Evolutionary conservation across 164 flowering plant species (phyloP).

Genomic region (Annona squamosa): DNA sequence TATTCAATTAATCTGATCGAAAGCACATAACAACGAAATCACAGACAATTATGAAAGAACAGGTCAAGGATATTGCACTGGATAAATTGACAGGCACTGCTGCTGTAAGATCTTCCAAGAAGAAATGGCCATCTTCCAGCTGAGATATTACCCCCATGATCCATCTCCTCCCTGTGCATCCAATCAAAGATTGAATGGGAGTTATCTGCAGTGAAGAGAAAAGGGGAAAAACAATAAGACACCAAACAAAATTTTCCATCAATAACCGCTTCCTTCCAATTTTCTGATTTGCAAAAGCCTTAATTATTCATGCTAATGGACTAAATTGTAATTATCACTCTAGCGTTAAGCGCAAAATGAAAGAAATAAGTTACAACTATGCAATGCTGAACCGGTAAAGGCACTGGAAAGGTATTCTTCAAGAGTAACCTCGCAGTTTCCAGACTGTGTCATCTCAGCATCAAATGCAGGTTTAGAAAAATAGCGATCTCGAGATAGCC

Average conservation of each 20-base stretch:
- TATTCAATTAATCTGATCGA: too few relatives aligned
- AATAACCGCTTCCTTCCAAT: not conserved
- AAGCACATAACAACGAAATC: too few relatives aligned
- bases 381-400: not conserved
- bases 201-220: slow-evolving; percentile 53
- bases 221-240: not conserved
- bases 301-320: too few relatives aligned
- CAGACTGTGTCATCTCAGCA: slow-evolving; percentile 38
- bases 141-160: slow-evolving; percentile 97
- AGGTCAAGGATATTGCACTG: slow-evolving; percentile 85
- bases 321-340: too few relatives aligned
- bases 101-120: slow-evolving; percentile 94
- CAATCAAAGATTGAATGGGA: slow-evolving; percentile 79
- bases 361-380: not conserved
- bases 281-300: not conserved
- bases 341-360: too few relatives aligned
- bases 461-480: slow-evolving; percentile 82
- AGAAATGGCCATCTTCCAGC: slow-evolving; percentile 95
- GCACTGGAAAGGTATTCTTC: not conserved
- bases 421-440: slow-evolving; percentile 60
- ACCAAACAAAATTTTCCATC: not conserved
- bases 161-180: slow-evolving; percentile 78
- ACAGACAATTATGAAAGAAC: not conserved
- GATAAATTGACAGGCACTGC: slow-evolving; percentile 78
- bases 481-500: slow-evolving; percentile 74